Conservation (phyloP, 169 alveolate genomes). For the Neospora caninum region DNA sequence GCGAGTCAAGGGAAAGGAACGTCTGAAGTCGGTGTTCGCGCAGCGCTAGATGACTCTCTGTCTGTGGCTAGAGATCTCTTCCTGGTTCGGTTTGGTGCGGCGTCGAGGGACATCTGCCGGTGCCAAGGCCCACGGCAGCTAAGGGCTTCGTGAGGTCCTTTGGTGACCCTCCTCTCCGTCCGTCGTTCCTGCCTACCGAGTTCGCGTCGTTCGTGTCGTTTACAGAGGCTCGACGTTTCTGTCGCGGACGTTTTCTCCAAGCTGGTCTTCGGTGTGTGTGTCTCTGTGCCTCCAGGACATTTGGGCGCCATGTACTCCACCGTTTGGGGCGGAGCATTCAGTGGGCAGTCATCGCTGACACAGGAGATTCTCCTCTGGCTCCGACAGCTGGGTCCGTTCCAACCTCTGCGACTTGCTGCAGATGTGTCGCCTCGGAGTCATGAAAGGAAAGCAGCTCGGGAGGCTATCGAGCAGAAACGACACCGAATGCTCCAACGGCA, state of each 20-base stretch:
- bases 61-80: too few species aligned
- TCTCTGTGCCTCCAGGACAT: conserved; percentile 1
- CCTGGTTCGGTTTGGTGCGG: too few species aligned
- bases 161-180: too few species aligned
- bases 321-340: conserved; percentile 31
- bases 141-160: too few species aligned
- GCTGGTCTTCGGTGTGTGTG: background rate
- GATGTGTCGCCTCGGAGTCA: conserved; percentile 24
- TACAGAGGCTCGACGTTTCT: background rate
- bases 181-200: too few species aligned
- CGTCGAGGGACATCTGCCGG: too few species aligned
- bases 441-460: background rate
- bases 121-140: too few species aligned
- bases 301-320: conserved; percentile 26
- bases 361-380: conserved; percentile 17
- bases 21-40: too few species aligned
- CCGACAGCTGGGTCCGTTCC: conserved; percentile 36
- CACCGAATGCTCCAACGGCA: background rate
- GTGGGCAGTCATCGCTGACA: background rate
- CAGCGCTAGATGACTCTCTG: too few species aligned
- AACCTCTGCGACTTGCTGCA: background rate
- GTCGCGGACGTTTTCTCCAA: background rate
- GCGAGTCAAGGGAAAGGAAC: too few species aligned
- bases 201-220: background rate
- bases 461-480: background rate